Evolutionary conservation across 1,284 basidiomycete species (phyloP).

Genomic region (Xanthoconium separans): DNA sequence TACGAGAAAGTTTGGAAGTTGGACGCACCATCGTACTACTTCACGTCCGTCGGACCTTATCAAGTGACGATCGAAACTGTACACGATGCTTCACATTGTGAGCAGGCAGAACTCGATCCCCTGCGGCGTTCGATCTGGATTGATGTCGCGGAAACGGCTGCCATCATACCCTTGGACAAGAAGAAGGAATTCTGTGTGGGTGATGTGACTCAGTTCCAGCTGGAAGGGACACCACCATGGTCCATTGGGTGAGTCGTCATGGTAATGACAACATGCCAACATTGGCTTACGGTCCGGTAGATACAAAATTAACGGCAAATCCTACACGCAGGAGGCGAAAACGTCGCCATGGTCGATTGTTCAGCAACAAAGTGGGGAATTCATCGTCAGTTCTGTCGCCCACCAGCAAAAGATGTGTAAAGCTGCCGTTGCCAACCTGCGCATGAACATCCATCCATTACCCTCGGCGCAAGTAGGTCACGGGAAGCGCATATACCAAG

Average conservation of each 20-base stretch:
- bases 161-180: conserved; percentile 82
- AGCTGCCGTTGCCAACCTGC: conserved; percentile 73
- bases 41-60: conserved; percentile 80
- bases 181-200: conserved; percentile 88
- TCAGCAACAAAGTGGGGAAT: conserved; percentile 80
- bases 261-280: neutral
- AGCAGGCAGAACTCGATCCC: conserved; percentile 67
- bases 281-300: conserved; percentile 38
- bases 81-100: conserved; percentile 78
- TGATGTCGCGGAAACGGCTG: conserved; percentile 93
- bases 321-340: conserved; percentile 73
- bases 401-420: conserved; percentile 91
- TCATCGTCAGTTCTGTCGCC: conserved; percentile 82
- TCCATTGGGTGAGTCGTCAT: conserved; percentile 70
- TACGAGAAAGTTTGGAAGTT: conserved; percentile 72
- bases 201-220: conserved; percentile 86
- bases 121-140: conserved; percentile 67
- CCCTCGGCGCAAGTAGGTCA: conserved; percentile 87
- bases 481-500: conserved; percentile 78
- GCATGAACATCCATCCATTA: conserved; percentile 77
- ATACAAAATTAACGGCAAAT: conserved; percentile 80
- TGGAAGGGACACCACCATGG: conserved; percentile 97
- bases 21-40: conserved; percentile 68
- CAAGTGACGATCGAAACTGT: conserved; percentile 76
- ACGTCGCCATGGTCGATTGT: conserved; percentile 80